Evolutionary conservation across 2,329 filamentous ascomycete species (phyloP).

Genomic region (Penicillium digitatum): DNA sequence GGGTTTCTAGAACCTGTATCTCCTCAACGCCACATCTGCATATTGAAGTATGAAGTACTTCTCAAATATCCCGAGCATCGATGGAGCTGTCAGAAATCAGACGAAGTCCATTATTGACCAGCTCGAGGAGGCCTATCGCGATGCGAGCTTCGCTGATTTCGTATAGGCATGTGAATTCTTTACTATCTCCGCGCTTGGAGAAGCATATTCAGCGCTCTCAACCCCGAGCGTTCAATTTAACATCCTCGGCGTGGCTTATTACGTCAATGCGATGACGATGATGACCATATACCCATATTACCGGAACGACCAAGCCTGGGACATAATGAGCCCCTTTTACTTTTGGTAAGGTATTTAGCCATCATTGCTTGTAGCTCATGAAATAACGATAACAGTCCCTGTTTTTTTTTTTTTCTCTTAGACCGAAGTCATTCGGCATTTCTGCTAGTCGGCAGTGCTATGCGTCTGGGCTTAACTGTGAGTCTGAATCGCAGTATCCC

Average conservation of each 20-base stretch:
- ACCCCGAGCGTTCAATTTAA: constrained; percentile 13
- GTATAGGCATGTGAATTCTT: constrained; percentile 42
- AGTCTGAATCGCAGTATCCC: constrained; percentile 39
- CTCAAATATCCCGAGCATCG: not conserved
- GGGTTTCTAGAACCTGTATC: too few species aligned
- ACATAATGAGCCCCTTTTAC: constrained; percentile 39
- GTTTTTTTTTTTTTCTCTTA: constrained; percentile 24
- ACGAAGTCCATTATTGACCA: constrained; percentile 33
- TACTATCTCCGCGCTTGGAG: constrained; percentile 40
- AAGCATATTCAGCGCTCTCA: constrained; percentile 39
- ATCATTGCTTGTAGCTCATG: not conserved
- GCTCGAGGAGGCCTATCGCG: constrained; percentile 31
- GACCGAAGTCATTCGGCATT: constrained; percentile 29
- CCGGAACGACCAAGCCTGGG: constrained; percentile 40
- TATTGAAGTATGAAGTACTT: constrained; percentile 3
- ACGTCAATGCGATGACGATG: constrained; percentile 34
- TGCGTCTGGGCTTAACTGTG: constrained; percentile 38
- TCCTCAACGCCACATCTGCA: not conserved
- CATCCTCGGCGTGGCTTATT: constrained; percentile 41
- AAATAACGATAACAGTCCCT: constrained; percentile 16
- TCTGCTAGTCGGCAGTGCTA: constrained; percentile 32
- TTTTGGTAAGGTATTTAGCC: constrained; percentile 24
- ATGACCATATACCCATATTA: constrained; percentile 36
- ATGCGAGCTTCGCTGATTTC: constrained; percentile 18
- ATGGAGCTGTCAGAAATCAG: constrained; percentile 10